Base-by-base conservation (phyloP, 495 filamentous ascomycete species). In the Collariella sp. region DNA sequence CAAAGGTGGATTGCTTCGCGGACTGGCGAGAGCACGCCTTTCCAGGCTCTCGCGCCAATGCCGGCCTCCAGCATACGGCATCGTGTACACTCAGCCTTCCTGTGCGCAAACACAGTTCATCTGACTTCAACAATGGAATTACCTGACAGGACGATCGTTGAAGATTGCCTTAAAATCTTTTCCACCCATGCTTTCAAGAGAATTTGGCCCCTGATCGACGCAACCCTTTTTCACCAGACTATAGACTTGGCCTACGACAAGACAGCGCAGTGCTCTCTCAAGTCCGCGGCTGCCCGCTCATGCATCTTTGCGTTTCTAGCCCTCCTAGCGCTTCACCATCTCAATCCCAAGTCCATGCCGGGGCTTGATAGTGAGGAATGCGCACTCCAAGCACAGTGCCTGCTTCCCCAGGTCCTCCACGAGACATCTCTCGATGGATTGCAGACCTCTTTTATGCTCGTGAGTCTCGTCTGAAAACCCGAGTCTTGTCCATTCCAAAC, bases 231-330 rank as follows among this genome's bases (percentile, higher is more conserved):
- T 50, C 60, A 57, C 9, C 60, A 69, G 10, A 77, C 72, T 0
- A 69, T 79, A 23, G 56, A 63, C 0, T 43, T 56, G 3, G 75
- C 74, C n/a, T 79, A 78, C 50, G 50, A 47, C 12, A 13, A 29
- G 7, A 15, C 24, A 0, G 18, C 23, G 13, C 40, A 22, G 1
- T 29, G 50, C 6, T 50, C 50, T 16, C 40, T 51, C 35, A 55
- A 57, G 40, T 10, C 43, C 16, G 60, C 62, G 1, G 64, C 62
- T 29, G 59, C 64, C 15, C 67, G 66, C 44, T 73, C 72, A 0
- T 77, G 71, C 44, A 63, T 79, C 9, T 68, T 76, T 59, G 65
- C 73, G 6, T 79, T 79, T 51, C 40, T 75, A 7, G 67, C 70
- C 0, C 68, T 77, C 55, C 52, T 67, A 11, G 56, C 63, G 3